Percentiles rank a stretch among this genome's conserved stretches.
Evolutionary conservation across 345 rosid genomes (phyloP).

Genomic region (Rhodamnia argentea): DNA sequence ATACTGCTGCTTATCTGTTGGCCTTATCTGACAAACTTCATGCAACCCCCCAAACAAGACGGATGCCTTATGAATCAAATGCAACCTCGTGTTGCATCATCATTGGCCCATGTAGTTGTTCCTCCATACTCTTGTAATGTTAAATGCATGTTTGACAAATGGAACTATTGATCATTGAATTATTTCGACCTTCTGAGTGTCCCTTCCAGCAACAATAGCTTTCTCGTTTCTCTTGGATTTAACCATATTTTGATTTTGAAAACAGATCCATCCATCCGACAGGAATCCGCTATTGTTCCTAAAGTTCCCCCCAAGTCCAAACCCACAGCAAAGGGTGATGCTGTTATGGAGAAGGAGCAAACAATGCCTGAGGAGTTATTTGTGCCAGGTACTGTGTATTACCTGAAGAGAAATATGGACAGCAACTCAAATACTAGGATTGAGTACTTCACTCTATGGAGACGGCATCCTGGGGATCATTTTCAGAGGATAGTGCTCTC

Average conservation of each 20-base stretch:
- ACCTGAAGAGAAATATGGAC: conserved; percentile 52
- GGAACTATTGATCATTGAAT: not conserved
- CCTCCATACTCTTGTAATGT: not conserved
- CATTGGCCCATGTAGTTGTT: not conserved
- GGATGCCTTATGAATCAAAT: not conserved
- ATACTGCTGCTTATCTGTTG: not conserved
- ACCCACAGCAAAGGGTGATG: conserved; percentile 5
- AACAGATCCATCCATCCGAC: conserved; percentile 17
- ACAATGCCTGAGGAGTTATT: conserved; percentile 47
- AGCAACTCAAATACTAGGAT: conserved; percentile 8
- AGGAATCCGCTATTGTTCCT: conserved; percentile 7
- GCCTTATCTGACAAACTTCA: not conserved
- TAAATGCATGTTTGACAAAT: not conserved
- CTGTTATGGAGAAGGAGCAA: conserved; percentile 6
- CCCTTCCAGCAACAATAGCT: not conserved
- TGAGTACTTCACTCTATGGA: conserved; percentile 70
- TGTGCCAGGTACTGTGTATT: conserved; percentile 74
- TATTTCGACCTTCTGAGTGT: not conserved
- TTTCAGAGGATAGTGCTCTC: conserved; percentile 81
- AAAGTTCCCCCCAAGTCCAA: not conserved
- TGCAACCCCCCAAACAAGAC: not conserved
- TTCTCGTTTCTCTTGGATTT: not conserved
- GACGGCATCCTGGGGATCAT: conserved; percentile 76
- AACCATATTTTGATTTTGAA: not conserved
- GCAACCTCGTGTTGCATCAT: not conserved